phyloP scores from a whole-genome alignment of 2,329 filamentous ascomycete species.

The Aspergillus clavatus region DNA sequence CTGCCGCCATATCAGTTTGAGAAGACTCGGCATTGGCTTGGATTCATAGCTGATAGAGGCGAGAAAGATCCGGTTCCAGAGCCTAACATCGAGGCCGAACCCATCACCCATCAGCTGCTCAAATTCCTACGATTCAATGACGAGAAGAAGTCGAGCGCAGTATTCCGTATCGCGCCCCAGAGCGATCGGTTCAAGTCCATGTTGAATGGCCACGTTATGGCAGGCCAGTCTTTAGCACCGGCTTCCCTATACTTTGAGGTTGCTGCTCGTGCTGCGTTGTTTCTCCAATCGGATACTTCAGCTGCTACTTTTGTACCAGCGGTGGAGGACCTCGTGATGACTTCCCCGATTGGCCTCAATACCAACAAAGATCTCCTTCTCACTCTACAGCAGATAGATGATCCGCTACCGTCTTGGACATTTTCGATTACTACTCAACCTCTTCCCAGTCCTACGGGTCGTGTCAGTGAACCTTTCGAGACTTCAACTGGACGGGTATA shows the following conservation, averaged over 20 bases:
- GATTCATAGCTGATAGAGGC: constrained; percentile 11
- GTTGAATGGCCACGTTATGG: not conserved
- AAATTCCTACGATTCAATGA: not conserved
- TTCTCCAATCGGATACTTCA: not conserved
- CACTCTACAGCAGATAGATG: not conserved
- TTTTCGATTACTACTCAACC: not conserved
- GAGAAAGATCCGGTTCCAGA: not conserved
- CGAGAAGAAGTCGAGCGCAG: not conserved
- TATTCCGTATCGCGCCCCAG: not conserved
- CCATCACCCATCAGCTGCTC: not conserved
- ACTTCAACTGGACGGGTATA: not conserved
- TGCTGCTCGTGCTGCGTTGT: not conserved
- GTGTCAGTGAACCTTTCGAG: not conserved
- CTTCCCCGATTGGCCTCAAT: not conserved
- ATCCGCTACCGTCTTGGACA: not conserved
- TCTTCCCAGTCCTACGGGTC: not conserved
- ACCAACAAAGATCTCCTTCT: not conserved
- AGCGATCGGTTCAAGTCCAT: not conserved
- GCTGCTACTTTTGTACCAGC: not conserved
- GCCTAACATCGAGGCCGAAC: not conserved
- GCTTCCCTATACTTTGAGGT: not conserved
- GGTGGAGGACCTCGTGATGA: not conserved
- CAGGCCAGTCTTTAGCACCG: not conserved
- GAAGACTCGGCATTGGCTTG: constrained; percentile 38
- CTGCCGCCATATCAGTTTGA: constrained; percentile 47